A percentile compares a stretch with the other conserved stretches of the same genome.
These are phyloP conservation scores for Ogataea sp. DNA, from an alignment of 805 yeast species.

Conservation along the genomic window DNA sequence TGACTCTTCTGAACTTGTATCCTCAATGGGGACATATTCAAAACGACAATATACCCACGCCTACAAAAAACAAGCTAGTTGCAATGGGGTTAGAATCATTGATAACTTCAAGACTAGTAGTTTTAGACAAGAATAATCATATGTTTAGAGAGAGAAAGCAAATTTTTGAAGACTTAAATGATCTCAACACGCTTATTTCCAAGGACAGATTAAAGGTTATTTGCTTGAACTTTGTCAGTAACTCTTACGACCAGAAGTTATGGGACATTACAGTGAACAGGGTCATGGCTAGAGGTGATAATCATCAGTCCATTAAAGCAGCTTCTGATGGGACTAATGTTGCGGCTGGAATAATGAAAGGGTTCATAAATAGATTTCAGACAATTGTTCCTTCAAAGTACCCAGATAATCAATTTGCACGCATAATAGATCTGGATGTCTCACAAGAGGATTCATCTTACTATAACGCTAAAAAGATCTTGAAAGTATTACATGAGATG, in stretches of 20 bases:
- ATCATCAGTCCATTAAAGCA: constrained; percentile 75
- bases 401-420: constrained; percentile 67
- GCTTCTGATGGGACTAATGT: constrained; percentile 35
- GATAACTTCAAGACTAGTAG: constrained; percentile 39
- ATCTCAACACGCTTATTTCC: constrained; percentile 35
- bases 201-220: constrained; percentile 46
- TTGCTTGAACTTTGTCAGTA: constrained; percentile 58
- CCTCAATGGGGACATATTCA: constrained; percentile 69
- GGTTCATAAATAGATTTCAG: constrained; percentile 66
- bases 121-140: constrained; percentile 83
- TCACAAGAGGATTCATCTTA: constrained; percentile 34
- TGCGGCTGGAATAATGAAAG: constrained; percentile 59
- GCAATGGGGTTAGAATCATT: constrained; percentile 35
- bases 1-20: constrained; percentile 46
- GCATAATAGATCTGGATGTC: constrained; percentile 50
- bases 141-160: constrained; percentile 59
- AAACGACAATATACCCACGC: constrained; percentile 62
- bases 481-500: constrained; percentile 26
- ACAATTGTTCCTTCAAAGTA: constrained; percentile 33
- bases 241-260: constrained; percentile 20
- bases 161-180: constrained; percentile 44
- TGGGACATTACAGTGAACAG: constrained; percentile 51
- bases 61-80: constrained; percentile 41
- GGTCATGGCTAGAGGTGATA: constrained; percentile 67
- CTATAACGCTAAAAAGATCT: constrained; percentile 37